Conservation (phyloP, 2,329 filamentous ascomycete genomes). For the Bipolaris bicolor region DNA sequence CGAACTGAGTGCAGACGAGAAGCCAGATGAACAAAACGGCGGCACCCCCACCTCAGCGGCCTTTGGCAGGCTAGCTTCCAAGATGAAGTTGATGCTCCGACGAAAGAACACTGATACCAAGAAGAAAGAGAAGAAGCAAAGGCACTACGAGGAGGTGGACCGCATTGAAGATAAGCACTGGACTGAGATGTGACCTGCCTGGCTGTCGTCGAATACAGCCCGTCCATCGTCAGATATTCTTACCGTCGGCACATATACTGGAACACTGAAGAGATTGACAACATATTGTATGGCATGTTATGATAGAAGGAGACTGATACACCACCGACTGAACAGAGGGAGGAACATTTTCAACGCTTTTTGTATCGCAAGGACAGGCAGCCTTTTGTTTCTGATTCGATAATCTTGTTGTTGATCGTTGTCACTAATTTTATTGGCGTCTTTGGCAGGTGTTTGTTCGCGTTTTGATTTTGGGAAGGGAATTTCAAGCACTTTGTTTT, state of each 20-base stretch:
- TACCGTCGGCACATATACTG: too few relatives aligned
- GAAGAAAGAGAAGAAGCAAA: constrained; percentile 36
- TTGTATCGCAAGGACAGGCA: constrained; percentile 1
- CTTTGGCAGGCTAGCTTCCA: constrained; percentile 38
- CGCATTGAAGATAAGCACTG: constrained; percentile 44
- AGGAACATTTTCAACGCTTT: background rate
- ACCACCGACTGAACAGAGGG: background rate
- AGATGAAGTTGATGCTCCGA: constrained; percentile 40
- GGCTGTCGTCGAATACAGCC: background rate
- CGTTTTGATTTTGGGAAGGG: background rate
- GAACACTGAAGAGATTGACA: background rate
- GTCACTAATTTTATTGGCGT: constrained; percentile 11
- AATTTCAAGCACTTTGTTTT: constrained; percentile 6
- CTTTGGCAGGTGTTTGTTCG: constrained; percentile 1
- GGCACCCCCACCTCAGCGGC: constrained; percentile 26
- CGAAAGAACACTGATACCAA: constrained; percentile 32
- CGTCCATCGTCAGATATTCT: background rate
- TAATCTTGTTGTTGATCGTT: constrained; percentile 11
- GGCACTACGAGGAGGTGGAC: constrained; percentile 35
- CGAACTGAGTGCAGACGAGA: constrained; percentile 15
- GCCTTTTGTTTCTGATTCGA: constrained; percentile 2
- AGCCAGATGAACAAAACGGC: constrained; percentile 15
- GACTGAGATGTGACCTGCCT: constrained; percentile 42
- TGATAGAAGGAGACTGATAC: background rate
- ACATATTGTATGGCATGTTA: background rate